These are phyloP conservation scores for Stylonectria norvegica DNA, from an alignment of 2,329 filamentous ascomycete species.

Conservation along the genomic window DNA sequence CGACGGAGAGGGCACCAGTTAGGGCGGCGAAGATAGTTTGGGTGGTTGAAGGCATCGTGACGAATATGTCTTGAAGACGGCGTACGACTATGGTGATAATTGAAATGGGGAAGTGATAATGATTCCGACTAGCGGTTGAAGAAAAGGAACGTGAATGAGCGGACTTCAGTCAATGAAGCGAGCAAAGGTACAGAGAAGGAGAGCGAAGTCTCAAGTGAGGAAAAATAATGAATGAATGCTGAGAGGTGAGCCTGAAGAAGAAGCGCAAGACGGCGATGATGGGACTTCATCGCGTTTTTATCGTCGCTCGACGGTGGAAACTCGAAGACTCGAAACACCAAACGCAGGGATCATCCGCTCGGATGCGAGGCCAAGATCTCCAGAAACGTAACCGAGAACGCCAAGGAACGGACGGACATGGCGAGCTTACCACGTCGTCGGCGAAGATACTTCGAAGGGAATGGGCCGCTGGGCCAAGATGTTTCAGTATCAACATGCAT, in stretches of 20 bases:
- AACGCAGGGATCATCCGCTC: no score
- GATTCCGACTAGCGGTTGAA: constrained; percentile 25
- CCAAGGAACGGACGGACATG: no score
- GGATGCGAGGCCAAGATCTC: no score
- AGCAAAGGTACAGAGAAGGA: constrained; percentile 21
- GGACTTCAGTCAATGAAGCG: constrained; percentile 33
- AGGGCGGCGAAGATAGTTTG: constrained; percentile 26
- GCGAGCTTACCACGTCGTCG: no score
- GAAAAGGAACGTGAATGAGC: constrained; percentile 23
- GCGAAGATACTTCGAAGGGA: constrained; percentile 18
- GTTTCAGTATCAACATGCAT: constrained; percentile 20
- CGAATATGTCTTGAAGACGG: constrained; percentile 1
- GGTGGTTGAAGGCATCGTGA: constrained; percentile 28
- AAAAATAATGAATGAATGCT: constrained; percentile 28
- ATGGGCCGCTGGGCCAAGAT: constrained; percentile 8
- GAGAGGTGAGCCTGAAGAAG: constrained; percentile 24
- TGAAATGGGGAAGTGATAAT: constrained; percentile 8
- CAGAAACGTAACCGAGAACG: no score
- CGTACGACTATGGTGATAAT: constrained; percentile 5
- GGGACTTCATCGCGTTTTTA: constrained; percentile 13
- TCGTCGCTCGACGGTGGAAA: no score
- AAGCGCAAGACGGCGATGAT: constrained; percentile 2
- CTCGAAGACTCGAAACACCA: no score
- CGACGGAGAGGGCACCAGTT: constrained; percentile 24
- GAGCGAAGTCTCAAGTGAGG: constrained; percentile 19